These are phyloP conservation scores for Diaporthe sp. DNA, from an alignment of 2,329 filamentous ascomycete genomes.

Conservation along the genomic window DNA sequence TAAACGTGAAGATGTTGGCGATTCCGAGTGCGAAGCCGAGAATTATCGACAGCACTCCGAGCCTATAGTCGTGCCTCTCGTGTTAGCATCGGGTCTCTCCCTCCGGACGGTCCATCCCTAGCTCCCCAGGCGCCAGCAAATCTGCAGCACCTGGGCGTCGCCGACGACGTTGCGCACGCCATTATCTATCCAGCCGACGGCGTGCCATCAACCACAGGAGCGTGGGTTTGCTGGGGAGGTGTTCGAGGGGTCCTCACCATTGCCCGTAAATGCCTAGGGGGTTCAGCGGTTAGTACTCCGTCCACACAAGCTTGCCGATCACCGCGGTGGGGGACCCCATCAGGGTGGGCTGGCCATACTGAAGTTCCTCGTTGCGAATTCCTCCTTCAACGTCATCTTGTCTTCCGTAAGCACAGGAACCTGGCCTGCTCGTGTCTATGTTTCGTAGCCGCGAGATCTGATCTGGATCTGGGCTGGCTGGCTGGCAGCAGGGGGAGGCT, in stretches of 20 bases:
- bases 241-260: slow-evolving; percentile 67
- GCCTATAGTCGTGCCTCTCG: slow-evolving; percentile 59
- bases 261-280: slow-evolving; percentile 78
- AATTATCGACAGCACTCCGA: slow-evolving; percentile 78
- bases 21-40: slow-evolving; percentile 78
- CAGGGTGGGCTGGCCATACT: slow-evolving; percentile 62
- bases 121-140: neutral
- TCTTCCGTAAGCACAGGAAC: slow-evolving; percentile 42
- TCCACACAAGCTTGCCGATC: slow-evolving; percentile 33
- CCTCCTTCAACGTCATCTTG: slow-evolving; percentile 79
- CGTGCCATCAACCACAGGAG: slow-evolving; percentile 29
- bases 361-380: slow-evolving; percentile 80
- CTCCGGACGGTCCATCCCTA: neutral
- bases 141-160: neutral
- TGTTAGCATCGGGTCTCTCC: slow-evolving; percentile 39
- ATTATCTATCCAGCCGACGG: neutral
- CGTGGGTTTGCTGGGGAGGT: slow-evolving; percentile 1
- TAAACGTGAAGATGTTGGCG: slow-evolving; percentile 73
- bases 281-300: slow-evolving; percentile 49
- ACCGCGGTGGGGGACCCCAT: slow-evolving; percentile 25
- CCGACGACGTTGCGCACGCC: neutral
- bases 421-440: slow-evolving; percentile 21
- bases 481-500: slow-evolving; percentile 8
- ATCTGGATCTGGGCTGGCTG: slow-evolving; percentile 12
- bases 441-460: slow-evolving; percentile 10